Evolutionary conservation across 306 rosid genomes (phyloP).

Genomic region (Quercus ilex): DNA sequence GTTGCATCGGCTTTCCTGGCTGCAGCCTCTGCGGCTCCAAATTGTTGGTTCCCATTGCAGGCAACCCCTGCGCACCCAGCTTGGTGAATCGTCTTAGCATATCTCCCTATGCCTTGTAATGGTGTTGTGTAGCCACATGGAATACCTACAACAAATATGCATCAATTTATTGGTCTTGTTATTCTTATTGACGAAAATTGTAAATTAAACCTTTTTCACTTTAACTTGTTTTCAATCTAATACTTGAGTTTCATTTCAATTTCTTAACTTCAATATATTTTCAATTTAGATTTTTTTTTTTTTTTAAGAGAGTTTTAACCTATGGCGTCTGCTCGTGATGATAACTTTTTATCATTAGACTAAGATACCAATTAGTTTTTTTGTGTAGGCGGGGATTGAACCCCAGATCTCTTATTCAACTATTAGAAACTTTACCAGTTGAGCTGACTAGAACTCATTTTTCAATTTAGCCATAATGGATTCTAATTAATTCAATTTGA

Average conservation of each 20-base stretch:
- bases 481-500: too few relatives aligned
- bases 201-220: neutral
- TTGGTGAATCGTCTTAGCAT: conserved; percentile 54
- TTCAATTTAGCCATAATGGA: too few relatives aligned
- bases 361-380: too few relatives aligned
- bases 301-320: too few relatives aligned
- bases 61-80: conserved; percentile 53
- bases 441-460: too few relatives aligned
- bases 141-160: conserved; percentile 35
- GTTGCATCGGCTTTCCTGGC: conserved; percentile 66
- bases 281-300: too few relatives aligned
- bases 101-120: conserved; percentile 74
- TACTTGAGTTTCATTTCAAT: too few relatives aligned
- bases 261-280: too few relatives aligned
- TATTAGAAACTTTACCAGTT: fast-evolving
- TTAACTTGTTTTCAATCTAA: too few relatives aligned
- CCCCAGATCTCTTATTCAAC: too few relatives aligned
- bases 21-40: conserved; percentile 52
- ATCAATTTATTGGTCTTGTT: neutral
- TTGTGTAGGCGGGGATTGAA: fast-evolving
- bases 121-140: conserved; percentile 86
- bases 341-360: too few relatives aligned
- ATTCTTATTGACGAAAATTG: too few relatives aligned
- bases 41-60: conserved; percentile 40
- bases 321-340: fast-evolving